Base-by-base conservation (phyloP, 2,329 filamentous ascomycete species). In the Xylogone sp. region DNA sequence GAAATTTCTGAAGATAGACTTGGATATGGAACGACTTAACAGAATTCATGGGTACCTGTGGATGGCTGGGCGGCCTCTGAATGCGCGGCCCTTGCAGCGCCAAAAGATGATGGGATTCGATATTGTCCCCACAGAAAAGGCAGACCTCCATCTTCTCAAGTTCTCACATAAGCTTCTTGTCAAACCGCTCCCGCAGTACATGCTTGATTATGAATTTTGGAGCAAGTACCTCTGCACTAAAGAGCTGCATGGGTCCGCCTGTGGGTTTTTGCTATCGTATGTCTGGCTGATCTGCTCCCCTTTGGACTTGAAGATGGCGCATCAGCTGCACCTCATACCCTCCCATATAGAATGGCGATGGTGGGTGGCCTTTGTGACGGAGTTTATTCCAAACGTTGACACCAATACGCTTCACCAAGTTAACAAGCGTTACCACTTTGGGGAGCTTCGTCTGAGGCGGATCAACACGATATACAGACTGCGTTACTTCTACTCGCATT, bases 141-240 rank as follows among this genome's bases (percentile, higher is more conserved):
- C 64, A 1, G 58, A 65, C 21, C 57, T 67, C 10, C 65, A 71
- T 52, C 56, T 71, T 0, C 60, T 69, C 1, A 63, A 62, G 61
- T 55, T 56, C 10, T 45, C 61, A 19, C 48, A 58, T 7, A 52
- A 51, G 2, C 59, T 66, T 19, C 65, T 60, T 45, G 54, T 67
- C 34, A 68, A 67, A 42, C 64, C 64, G 3, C 46, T 68, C 2
- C 65, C 64, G 1, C 21, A 42, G 1, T 67, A 61, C 45, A 58
- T 67, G 6, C 21, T 59, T 10, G 60, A 56, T 13, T 46, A 62
- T 21, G 21, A 45, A 2, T 62, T 68, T 42, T 67, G 63, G 60
- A 18, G 22, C 12, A 21, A 45, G 45, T 49, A 13, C 22, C 18
- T 13, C 13, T 31, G 8, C 27, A 8, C 27, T 7, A 8, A 7